Evolutionary conservation across 169 alveolate species (phyloP).

Genomic region (Perkinsus olseni): DNA sequence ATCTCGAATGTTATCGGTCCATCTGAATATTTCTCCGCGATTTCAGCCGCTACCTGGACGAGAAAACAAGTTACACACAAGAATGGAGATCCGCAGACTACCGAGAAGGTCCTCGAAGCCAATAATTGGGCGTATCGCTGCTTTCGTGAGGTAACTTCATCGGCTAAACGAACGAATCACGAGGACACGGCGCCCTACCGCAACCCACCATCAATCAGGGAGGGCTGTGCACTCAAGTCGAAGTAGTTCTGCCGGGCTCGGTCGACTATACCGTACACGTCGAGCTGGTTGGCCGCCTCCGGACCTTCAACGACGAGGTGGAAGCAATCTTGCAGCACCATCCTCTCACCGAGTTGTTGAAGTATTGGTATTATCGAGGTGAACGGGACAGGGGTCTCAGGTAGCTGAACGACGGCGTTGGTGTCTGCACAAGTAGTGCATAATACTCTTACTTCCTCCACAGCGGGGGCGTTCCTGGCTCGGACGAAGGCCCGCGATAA

Average conservation of each 20-base stretch:
- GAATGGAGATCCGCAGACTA: background rate
- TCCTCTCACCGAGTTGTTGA: background rate
- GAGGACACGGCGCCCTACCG: background rate
- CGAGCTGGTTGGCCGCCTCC: background rate
- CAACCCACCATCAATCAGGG: background rate
- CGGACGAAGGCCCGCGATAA: too few relatives aligned
- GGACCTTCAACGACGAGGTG: background rate
- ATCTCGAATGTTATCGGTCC: background rate
- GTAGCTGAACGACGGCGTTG: background rate
- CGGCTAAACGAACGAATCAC: background rate
- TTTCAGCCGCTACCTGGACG: background rate
- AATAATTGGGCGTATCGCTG: background rate
- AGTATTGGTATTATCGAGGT: background rate
- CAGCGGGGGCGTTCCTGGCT: too few relatives aligned
- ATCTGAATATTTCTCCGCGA: background rate
- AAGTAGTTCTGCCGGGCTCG: background rate
- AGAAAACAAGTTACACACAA: background rate
- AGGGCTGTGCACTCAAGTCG: background rate
- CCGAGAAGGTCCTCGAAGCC: background rate
- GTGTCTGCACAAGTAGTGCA: too few relatives aligned
- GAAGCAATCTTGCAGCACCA: background rate
- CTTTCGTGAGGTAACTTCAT: background rate
- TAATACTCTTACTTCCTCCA: too few relatives aligned
- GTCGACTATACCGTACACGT: background rate
- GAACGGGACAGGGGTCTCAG: background rate